Base-by-base conservation (phyloP, 495 filamentous ascomycete species). In the Penicillium macrosclerotiorum region DNA sequence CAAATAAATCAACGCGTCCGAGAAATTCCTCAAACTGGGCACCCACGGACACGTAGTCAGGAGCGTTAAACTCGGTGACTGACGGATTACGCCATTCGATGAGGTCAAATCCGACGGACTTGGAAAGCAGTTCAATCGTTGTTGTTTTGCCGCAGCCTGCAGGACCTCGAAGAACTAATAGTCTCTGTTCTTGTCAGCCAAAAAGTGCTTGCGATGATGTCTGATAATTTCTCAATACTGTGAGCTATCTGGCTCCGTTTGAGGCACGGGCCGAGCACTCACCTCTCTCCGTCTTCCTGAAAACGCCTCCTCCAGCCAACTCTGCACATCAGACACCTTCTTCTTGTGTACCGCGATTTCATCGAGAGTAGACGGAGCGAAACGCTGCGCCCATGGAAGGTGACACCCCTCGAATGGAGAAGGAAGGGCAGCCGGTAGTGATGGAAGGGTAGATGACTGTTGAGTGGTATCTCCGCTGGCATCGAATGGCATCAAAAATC, bases 81-180 rank as follows among this genome's bases (percentile, higher is more conserved):
- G 64, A 46, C 0, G 92, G 93, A 65, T 92, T 96, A 52, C 80
- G 84, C 94, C 94, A 99, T 67, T 99, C 94, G 18, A 89, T 63
- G 8, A 96, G 64, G 16, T 90, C 78, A 43, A 86, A 84, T 2
- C 71, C 77, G 63, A 96, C 63, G 11, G 81, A 77, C 42, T 81
- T 76, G 2, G 90, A 83, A 29, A 99, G 73, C 5, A 90, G 71
- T 17, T 77, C 80, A 18, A 97, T 58, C 0, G 92, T 92, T 6
- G 90, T 86, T 1, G 92, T 96, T 65, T 99, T 99, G 6, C 91
- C 94, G 18, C 84, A 83, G 8, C 94, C 94, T 14, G 94, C 90
- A n/a, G 89, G 81, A 11, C 94, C 94, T 59, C 89, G 94, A 9
- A 99, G 67, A 25, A 97, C 72, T 30, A 97, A 76, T 27, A 96